Conservation (phyloP, 345 rosid genomes). For the Hibiscus mutabilis region DNA sequence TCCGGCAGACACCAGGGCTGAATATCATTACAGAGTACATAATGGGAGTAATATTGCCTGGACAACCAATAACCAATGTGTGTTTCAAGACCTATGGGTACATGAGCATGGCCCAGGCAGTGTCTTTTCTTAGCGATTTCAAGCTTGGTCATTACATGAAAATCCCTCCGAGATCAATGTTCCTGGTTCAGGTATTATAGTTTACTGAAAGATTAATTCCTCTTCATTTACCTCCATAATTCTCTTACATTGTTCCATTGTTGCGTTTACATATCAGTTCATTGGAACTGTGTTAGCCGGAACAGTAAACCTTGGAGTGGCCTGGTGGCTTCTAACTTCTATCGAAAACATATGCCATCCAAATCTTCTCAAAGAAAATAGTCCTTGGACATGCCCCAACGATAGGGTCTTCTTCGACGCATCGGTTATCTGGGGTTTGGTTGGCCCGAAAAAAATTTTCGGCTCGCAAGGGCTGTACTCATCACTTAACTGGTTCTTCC, state of each 20-base stretch:
- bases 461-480: constrained; percentile 26
- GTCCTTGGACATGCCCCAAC: constrained; percentile 30
- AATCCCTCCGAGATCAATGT: constrained; percentile 36
- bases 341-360: constrained; percentile 24
- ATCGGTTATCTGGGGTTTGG: constrained; percentile 35
- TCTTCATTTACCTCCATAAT: background rate
- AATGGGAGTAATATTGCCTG: constrained; percentile 27
- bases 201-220: background rate
- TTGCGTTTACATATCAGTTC: constrained; percentile 17
- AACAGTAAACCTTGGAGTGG: constrained; percentile 27
- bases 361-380: constrained; percentile 17
- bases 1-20: constrained; percentile 27
- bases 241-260: background rate
- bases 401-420: constrained; percentile 33
- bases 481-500: constrained; percentile 31
- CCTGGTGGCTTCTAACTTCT: constrained; percentile 32
- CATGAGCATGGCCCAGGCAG: constrained; percentile 36
- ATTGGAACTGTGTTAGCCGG: constrained; percentile 33
- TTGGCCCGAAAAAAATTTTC: constrained; percentile 28
- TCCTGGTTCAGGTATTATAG: constrained; percentile 32
- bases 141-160: constrained; percentile 38
- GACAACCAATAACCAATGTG: constrained; percentile 32
- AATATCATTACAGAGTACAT: constrained; percentile 32
- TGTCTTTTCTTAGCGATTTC: constrained; percentile 31
- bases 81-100: constrained; percentile 35